Conservation (phyloP, 2,329 filamentous ascomycete genomes). For the Xylariales sp. region DNA sequence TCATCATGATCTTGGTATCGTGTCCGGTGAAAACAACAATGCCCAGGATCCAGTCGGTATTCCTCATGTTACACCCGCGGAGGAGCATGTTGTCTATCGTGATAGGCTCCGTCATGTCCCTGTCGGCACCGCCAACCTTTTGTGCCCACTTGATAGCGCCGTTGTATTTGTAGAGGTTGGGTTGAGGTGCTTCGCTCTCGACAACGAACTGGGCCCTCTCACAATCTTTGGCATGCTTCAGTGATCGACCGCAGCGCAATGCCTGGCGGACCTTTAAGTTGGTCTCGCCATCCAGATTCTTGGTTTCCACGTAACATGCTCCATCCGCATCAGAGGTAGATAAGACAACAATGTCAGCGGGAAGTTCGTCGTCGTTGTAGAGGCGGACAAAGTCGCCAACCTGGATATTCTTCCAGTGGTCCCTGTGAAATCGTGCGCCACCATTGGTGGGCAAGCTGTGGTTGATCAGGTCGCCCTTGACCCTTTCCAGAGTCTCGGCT, state of each 20-base stretch:
- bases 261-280: slow-evolving; percentile 94
- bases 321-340: slow-evolving; percentile 92
- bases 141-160: slow-evolving; percentile 87
- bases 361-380: slow-evolving; percentile 93
- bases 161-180: slow-evolving; percentile 93
- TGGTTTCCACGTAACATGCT: slow-evolving; percentile 95
- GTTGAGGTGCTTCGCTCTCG: slow-evolving; percentile 85
- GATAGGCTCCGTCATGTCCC: slow-evolving; percentile 86
- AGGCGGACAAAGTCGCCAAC: slow-evolving; percentile 96
- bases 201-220: slow-evolving; percentile 83
- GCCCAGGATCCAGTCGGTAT: slow-evolving; percentile 93
- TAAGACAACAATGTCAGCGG: slow-evolving; percentile 86
- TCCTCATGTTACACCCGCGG: slow-evolving; percentile 86
- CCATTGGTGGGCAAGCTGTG: slow-evolving; percentile 59
- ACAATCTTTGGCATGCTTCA: slow-evolving; percentile 89
- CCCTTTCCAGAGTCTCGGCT: slow-evolving; percentile 34
- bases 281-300: slow-evolving; percentile 96
- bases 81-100: slow-evolving; percentile 93
- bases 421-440: slow-evolving; percentile 81
- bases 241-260: slow-evolving; percentile 73
- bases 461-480: slow-evolving; percentile 65
- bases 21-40: slow-evolving; percentile 91
- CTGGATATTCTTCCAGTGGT: slow-evolving; percentile 91
- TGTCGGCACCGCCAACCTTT: slow-evolving; percentile 55
- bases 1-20: slow-evolving; percentile 99